Evolutionary conservation across 2,329 filamentous ascomycete genomes (phyloP), one percentile per base, ranked within the genome.

Genomic region (Herpotrichia juniperi): DNA sequence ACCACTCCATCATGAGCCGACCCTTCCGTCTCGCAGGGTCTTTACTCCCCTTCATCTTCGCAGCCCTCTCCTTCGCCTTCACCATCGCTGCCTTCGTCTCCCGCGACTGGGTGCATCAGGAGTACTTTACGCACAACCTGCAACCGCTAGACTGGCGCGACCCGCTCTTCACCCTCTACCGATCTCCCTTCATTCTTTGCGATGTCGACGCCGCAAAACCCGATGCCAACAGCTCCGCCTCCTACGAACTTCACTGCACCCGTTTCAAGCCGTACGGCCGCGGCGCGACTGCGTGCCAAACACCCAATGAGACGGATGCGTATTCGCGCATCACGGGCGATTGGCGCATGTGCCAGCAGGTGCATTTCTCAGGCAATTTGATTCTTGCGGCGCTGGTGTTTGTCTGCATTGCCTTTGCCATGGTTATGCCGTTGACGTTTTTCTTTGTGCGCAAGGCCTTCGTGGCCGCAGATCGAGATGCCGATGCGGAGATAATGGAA

Each of bases 41-140:
- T 14, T 12, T 32, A 8, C 6, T 32, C 6, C 42, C 44, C 17
- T 37, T 47, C 14, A 39, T 47, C 17, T 47, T 47, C 19, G 42
- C 10, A 30, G 19, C 31, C 17, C 28, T 47, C 28, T 21, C 30
- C 22, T 26, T 47, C 14, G 21, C 30, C 14, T 47, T 47, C 31
- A 21, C 26, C 44, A 26, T 39, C 19, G 31, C 26, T 16, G 9
- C 44, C 6, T 35, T 47, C 39, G 32, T 30, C 8, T 35, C 30
- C 8, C 30, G 22, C 17, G 44, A 47, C 44, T 47, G 44, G 44
- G 32, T 39, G 7, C 44, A 21, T 16, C 44, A 47, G 25, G 19
- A 35, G 5, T 47, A 25, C 19, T 47, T 35, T 22, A 8, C 28
- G 19, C 28, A 6, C 9, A 6, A 19, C 5, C 30, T 19, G 22